phyloP scores from a whole-genome alignment of 352 stramenopile genomes.

The Pythium aphanidermatum region DNA sequence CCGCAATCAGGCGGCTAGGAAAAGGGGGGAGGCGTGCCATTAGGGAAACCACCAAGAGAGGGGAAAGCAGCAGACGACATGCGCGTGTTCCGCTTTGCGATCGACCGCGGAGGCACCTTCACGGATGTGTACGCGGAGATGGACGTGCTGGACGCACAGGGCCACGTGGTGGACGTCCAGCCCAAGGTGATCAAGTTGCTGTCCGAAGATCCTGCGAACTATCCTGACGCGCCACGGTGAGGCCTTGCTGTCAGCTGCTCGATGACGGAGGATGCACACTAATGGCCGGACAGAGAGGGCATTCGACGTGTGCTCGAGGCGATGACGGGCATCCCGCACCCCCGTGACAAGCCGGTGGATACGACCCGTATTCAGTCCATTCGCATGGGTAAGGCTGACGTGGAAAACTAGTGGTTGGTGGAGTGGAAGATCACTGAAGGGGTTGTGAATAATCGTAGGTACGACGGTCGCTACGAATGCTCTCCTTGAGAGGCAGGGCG shows the following conservation, averaged over 20 bases:
- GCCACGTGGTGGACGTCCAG: slow-evolving; percentile 37
- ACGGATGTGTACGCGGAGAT: slow-evolving; percentile 97
- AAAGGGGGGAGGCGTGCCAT: neutral
- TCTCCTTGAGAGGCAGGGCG: slow-evolving; percentile 95
- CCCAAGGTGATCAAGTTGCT: slow-evolving; percentile 95
- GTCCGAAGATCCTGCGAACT: slow-evolving; percentile 96
- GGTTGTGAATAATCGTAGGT: slow-evolving; percentile 32
- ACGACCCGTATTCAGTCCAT: slow-evolving; percentile 93
- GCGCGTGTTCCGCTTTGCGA: slow-evolving; percentile 92
- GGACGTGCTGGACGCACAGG: slow-evolving; percentile 60
- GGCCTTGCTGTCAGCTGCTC: too few species aligned
- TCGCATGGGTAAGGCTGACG: slow-evolving; percentile 91
- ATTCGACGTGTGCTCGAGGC: slow-evolving; percentile 94
- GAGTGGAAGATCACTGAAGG: neutral
- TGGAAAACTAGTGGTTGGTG: neutral
- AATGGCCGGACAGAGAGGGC: slow-evolving; percentile 39
- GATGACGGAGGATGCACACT: neutral
- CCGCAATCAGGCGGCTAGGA: slow-evolving; percentile 14
- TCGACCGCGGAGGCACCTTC: slow-evolving; percentile 98
- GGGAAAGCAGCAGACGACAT: neutral
- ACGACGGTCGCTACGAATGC: slow-evolving; percentile 99
- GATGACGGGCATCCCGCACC: slow-evolving; percentile 87
- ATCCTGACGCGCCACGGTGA: slow-evolving; percentile 94
- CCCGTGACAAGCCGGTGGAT: slow-evolving; percentile 76
- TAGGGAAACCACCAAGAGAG: neutral